These are phyloP conservation scores for Aspergillus hiratsukae DNA, from an alignment of 2,329 filamentous ascomycete species.

Conservation along the genomic window DNA sequence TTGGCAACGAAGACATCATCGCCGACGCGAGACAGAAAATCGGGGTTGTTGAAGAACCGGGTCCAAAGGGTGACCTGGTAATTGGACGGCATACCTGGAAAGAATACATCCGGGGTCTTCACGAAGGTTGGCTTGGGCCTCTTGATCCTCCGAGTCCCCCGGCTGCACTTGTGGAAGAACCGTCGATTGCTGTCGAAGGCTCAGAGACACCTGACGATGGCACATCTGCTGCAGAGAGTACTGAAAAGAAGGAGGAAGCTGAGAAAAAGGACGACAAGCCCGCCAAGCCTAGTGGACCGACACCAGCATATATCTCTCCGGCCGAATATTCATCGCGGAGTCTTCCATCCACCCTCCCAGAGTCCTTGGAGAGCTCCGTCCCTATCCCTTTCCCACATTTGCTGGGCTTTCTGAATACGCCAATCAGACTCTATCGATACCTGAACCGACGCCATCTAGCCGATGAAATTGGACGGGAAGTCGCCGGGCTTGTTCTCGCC, in stretches of 20 bases:
- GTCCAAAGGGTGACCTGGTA: conserved; percentile 76
- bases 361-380: conserved; percentile 66
- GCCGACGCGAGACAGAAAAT: conserved; percentile 60
- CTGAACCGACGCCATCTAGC: conserved; percentile 77
- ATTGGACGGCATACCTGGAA: conserved; percentile 95
- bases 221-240: conserved; percentile 19
- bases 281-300: conserved; percentile 53
- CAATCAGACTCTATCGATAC: conserved; percentile 80
- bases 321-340: conserved; percentile 64
- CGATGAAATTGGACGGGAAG: conserved; percentile 80
- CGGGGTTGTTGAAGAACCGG: conserved; percentile 67
- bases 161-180: conserved; percentile 17
- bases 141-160: conserved; percentile 48
- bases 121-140: conserved; percentile 94
- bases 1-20: conserved; percentile 58
- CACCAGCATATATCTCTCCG: conserved; percentile 68
- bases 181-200: conserved; percentile 20
- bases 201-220: conserved; percentile 24
- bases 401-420: conserved; percentile 87
- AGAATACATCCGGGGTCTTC: conserved; percentile 87
- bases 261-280: conserved; percentile 44
- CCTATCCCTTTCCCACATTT: conserved; percentile 80
- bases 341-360: conserved; percentile 63
- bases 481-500: conserved; percentile 74
- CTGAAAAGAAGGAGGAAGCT: conserved; percentile 43